Evolutionary conservation across 1,284 basidiomycete genomes (phyloP), one percentile per base, ranked within the genome.

Genomic region (Trichosporon sp.): DNA sequence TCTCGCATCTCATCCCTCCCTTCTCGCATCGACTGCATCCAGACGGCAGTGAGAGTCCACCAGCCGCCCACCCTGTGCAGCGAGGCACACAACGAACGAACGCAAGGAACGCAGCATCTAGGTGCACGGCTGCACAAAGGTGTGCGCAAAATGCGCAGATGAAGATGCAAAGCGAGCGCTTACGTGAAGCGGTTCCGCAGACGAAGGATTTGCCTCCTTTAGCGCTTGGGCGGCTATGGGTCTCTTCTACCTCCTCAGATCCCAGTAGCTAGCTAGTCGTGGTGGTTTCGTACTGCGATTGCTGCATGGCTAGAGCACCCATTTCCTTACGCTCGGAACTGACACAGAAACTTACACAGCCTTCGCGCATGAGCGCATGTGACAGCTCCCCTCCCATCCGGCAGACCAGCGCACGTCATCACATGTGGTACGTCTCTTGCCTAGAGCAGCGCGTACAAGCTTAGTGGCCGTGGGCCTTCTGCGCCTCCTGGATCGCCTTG

Each of bases 401-500:
- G n/a, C 18, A 5, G 15, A n/a, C 38, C 6, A 5, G 6, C 8
- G 15, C 18, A n/a, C 18, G 18, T 42, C 8, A 42, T 42, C 38
- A n/a, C 5, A 23, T n/a, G 47, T 51, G 47, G 13, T 60, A 32
- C 56, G 21, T 31, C 27, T 18, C 25, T 31, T 60, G 27, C 7
- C 15, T 31, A 58, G n/a, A n/a, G n/a, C 3, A 18, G 56, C 8
- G 18, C 2, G 18, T 9, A 9, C 2, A 23, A n/a, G 15, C 11
- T 31, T 21, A 60, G 15, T 63, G 62, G 4, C 62, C 21, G 21
- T 51, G 47, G 5, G 62, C 62, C 47, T 67, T 65, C 67, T 73
- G 73, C 1, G 74, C 75, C 31, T 83, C 84, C 66, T 84, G 81
- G 62, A 98, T 90, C 0, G 90, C 91, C 83, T 92, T 91, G 77